Percentiles rank a stretch among this genome's conserved stretches.
Evolutionary conservation across 73 alveolate species (phyloP).

Genomic region (Urostyla sp.): DNA sequence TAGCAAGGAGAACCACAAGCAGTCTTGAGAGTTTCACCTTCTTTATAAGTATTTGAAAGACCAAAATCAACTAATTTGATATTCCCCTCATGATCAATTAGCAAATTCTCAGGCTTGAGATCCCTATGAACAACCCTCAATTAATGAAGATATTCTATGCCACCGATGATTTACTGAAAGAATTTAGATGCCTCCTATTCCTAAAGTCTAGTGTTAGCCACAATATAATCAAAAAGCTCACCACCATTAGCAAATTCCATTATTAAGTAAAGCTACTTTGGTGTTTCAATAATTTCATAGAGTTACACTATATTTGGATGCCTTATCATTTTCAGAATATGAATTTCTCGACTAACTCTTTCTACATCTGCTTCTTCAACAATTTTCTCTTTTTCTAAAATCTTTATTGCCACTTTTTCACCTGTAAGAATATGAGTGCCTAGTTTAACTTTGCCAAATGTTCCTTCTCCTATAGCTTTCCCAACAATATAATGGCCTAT

Average conservation of each 20-base stretch:
- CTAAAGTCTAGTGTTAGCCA: conserved; percentile 71
- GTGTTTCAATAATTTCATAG: conserved; percentile 76
- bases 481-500: conserved; percentile 67
- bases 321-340: conserved; percentile 70
- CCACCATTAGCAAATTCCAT: conserved; percentile 87
- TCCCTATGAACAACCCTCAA: conserved; percentile 75
- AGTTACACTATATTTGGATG: conserved; percentile 75
- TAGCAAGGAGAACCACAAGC: conserved; percentile 89
- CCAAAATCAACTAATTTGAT: conserved; percentile 78
- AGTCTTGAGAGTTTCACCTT: conserved; percentile 68
- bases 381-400: conserved; percentile 78
- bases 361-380: conserved; percentile 80
- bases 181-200: conserved; percentile 81
- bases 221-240: conserved; percentile 80
- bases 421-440: conserved; percentile 80
- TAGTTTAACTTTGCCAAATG: conserved; percentile 89
- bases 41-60: conserved; percentile 60
- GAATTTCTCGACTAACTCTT: conserved; percentile 81
- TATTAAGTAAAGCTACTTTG: conserved; percentile 66
- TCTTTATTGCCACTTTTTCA: conserved; percentile 83
- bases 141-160: conserved; percentile 80
- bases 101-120: conserved; percentile 72
- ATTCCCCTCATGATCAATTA: conserved; percentile 55
- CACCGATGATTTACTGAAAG: conserved; percentile 80
- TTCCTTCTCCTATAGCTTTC: conserved; percentile 90